Percentiles rank a stretch among this genome's conserved stretches.
These are phyloP conservation scores for Tylopilus sp. DNA, from an alignment of 768 basidiomycete species.

Conservation along the genomic window DNA sequence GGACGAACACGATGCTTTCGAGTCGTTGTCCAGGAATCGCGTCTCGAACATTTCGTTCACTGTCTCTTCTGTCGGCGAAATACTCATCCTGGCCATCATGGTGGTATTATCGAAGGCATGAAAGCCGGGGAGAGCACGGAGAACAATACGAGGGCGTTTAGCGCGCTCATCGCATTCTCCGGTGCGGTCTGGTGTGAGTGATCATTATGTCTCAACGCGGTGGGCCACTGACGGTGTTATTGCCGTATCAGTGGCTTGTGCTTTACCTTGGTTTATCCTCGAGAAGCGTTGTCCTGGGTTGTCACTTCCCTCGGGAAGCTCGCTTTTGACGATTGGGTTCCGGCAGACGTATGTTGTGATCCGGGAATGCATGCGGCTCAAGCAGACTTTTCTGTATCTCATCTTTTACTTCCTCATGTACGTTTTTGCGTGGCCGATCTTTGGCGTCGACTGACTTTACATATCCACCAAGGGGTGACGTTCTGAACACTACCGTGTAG, in stretches of 20 bases:
- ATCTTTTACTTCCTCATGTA: slow-evolving; percentile 76
- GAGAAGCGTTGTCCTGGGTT: slow-evolving; percentile 68
- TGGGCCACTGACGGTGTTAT: not conserved
- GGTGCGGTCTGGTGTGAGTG: slow-evolving; percentile 71
- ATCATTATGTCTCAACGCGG: not conserved
- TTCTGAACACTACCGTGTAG: slow-evolving; percentile 72
- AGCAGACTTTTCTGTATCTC: slow-evolving; percentile 72
- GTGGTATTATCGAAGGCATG: slow-evolving; percentile 67
- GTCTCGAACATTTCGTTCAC: slow-evolving; percentile 76
- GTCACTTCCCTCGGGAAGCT: slow-evolving; percentile 51
- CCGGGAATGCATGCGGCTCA: slow-evolving; percentile 60
- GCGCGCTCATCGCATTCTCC: slow-evolving; percentile 73
- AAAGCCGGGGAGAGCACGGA: slow-evolving; percentile 57
- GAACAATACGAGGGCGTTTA: slow-evolving; percentile 74
- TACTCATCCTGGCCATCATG: slow-evolving; percentile 67
- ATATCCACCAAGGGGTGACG: slow-evolving; percentile 54
- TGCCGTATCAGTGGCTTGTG: slow-evolving; percentile 53
- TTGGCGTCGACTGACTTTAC: not conserved
- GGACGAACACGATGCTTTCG: slow-evolving; percentile 50
- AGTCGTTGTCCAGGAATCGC: slow-evolving; percentile 66
- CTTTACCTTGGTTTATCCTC: slow-evolving; percentile 69
- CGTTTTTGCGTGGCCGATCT: slow-evolving; percentile 15
- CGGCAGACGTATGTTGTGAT: slow-evolving; percentile 62
- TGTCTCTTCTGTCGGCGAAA: slow-evolving; percentile 65
- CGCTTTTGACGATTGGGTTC: slow-evolving; percentile 61